Base-by-base conservation (phyloP, 352 stramenopile species). In the Phytophthora ramorum region DNA sequence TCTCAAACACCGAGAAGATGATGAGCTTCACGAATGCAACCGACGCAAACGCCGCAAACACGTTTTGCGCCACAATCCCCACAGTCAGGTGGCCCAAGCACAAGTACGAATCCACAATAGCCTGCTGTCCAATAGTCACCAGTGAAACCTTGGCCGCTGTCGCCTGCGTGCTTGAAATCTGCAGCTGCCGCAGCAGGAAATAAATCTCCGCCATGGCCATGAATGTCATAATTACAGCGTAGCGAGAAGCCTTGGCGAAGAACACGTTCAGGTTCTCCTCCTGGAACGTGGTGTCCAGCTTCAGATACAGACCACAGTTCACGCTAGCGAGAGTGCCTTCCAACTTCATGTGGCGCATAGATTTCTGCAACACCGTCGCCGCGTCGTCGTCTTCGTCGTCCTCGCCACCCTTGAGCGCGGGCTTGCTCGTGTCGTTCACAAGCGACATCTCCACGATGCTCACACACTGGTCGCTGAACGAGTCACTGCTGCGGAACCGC, bases 1-100 rank as follows among this genome's bases (percentile, higher is more conserved):
- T 99, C 71, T 99, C 97, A 66, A 99, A 98, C 37, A 99, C 93
- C 37, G 96, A 99, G 69, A 99, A 99, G 52, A 99, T 98, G 47
- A 99, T 91, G 6, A 99, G 82, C 81, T 99, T 98, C 53, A 99
- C 98, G 57, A 99, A 99, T 5, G 96, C 96, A 28, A 99, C 93
- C 24, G 88, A 97, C 1, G 94, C 95, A 76, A 99, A 99, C 4
- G 97, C 89, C 4, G 93, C 95, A 69, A 99, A 99, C 12, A 99
- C 85, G n/a, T 96, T 95, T 75, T 98, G 83, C 5, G 85, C 85
- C 4, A 98, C 84, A 37, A 99, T 91, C 53, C 96, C 97, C 30
- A 99, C 81, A 10, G 97, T 98, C 47, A 99, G 86, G 72, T 99
- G 96, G 10, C 85, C 83, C 8, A 99, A 84, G 79, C 97, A 99